Base-by-base conservation (phyloP, 352 stramenopile species). In the Pythium grandisporangium region DNA sequence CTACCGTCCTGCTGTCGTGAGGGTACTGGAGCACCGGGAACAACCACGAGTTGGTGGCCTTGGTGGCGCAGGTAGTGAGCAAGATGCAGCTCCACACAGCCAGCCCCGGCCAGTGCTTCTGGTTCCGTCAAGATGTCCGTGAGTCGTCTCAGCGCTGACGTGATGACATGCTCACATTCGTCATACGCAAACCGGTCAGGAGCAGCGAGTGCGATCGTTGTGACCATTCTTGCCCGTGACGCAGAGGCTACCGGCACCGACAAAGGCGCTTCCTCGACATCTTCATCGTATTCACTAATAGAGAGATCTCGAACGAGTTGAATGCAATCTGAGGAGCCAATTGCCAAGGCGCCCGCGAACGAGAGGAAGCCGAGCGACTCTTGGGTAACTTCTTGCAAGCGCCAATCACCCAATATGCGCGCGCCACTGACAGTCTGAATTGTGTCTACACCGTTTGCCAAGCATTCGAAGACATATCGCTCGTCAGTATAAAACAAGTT, bases 341-440 rank as follows among this genome's bases (percentile, higher is more conserved):
- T 32, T 32, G 10, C 8, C 8, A 32, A 14, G 10, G 27, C 14
- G 14, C 27, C 27, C 13, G 77, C 57, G 23, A 62, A 42, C 6
- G 69, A 67, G 20, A 85, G 36, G 37, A 61, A 72, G 6, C 71
- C 71, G 10, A 76, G 55, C 0, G 55, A 50, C 25, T 36, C 33
- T 39, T 30, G 2, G 2, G 51, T 32, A n/a, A 59, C 33, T 6
- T 59, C 42, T 26, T 48, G 38, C 2, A 70, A 21, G 4, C 46
- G 58, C 66, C 68, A 82, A 47, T 76, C 59, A 4, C 71, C 69
- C 6, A 82, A 45, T 21, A 72, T 33, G 2, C 34, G 61, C 1
- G 66, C 66, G 1, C 71, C 71, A 34, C 66, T 80, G 2, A 84
- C 44, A 42, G 76, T 45, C 20, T 82, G 53, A 6, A 78, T 59